These are phyloP conservation scores for Penicillium sp. DNA, from an alignment of 2,329 filamentous ascomycete species.

Conservation along the genomic window DNA sequence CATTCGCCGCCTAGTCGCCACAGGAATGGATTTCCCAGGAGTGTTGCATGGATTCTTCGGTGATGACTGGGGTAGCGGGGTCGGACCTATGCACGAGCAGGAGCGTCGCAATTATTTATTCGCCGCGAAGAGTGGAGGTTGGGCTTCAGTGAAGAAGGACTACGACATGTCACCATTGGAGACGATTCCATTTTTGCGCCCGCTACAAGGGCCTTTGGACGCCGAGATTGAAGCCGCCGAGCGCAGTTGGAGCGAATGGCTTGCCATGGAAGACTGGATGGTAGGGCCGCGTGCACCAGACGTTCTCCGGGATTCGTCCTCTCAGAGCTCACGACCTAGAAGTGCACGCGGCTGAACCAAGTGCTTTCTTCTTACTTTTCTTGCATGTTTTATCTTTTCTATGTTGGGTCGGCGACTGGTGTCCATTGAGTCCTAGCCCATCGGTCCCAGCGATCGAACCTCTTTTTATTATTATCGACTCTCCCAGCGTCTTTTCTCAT, in stretches of 20 bases:
- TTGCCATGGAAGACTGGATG: slow-evolving; percentile 99
- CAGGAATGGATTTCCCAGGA: slow-evolving; percentile 81
- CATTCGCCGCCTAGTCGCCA: slow-evolving; percentile 84
- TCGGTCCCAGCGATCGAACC: slow-evolving; percentile 17
- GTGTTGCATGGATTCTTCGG: slow-evolving; percentile 96
- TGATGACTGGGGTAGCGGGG: slow-evolving; percentile 80
- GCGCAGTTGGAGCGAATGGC: slow-evolving; percentile 86
- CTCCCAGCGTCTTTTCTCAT: slow-evolving; percentile 9
- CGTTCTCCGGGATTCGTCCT: slow-evolving; percentile 38
- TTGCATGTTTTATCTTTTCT: neutral
- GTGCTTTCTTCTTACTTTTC: neutral
- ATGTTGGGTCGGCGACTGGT: slow-evolving; percentile 12
- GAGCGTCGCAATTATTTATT: slow-evolving; percentile 95
- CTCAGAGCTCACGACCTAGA: slow-evolving; percentile 34
- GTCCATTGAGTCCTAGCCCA: slow-evolving; percentile 10
- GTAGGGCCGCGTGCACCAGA: slow-evolving; percentile 75
- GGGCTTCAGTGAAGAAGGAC: slow-evolving; percentile 82
- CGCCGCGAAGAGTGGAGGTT: slow-evolving; percentile 86
- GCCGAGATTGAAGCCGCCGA: slow-evolving; percentile 82
- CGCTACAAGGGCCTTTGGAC: slow-evolving; percentile 73
- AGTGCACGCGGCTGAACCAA: slow-evolving; percentile 30
- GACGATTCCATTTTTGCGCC: slow-evolving; percentile 81
- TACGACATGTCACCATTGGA: slow-evolving; percentile 87
- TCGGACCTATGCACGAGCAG: slow-evolving; percentile 80
- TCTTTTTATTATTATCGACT: slow-evolving; percentile 2